Base-by-base conservation (phyloP, 192 early-diverging fungal species). In the Jimgerdemannia flammicorona region DNA sequence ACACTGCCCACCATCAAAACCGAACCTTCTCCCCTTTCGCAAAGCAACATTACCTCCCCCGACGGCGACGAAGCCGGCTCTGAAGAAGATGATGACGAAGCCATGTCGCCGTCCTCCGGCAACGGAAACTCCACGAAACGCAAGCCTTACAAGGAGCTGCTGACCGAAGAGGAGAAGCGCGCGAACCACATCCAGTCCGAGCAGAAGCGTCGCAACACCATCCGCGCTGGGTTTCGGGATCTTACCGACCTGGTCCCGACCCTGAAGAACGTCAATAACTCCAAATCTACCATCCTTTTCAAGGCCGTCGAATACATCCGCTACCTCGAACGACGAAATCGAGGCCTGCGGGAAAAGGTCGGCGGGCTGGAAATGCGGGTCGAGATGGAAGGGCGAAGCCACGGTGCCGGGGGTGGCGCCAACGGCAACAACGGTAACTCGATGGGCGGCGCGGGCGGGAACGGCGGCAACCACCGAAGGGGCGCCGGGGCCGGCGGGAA, bases 181-280 rank as follows among this genome's bases (percentile, higher is more conserved):
- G 85, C 88, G 3, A 93, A 93, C 76, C 92, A 93, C 74, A 92
- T 93, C 70, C 83, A 85, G 7, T 92, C 90, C 0, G 92, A 93
- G 76, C 91, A 93, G 74, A 92, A 92, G 73, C 87, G 92, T 44
- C 75, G 92, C 41, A 90, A 91, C 43, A 85, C 88, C 7, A 92
- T 93, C 67, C 90, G 94, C 6, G 84, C 84, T 43, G 96, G 96
- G 54, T 96, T 96, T 86, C 92, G 95, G 80, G 90, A 95, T 78
- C 89, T 98, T 73, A 92, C 93, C 8, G 91, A 93, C 59, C 88
- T 95, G 41, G 93, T 97, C 59, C 95, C 96, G 14, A 91, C 88
- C 4, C 83, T 97, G 41, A 94, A 85, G 64, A 89, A 90, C 63
- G 76, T 88, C n/a, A 87, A 84, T 65, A 86, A 85, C 79, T 87